Percentiles rank a stretch among this genome's conserved stretches.
phyloP scores from a whole-genome alignment of 1,139 yeast genomes.

The Lodderomyces elongisporus region DNA sequence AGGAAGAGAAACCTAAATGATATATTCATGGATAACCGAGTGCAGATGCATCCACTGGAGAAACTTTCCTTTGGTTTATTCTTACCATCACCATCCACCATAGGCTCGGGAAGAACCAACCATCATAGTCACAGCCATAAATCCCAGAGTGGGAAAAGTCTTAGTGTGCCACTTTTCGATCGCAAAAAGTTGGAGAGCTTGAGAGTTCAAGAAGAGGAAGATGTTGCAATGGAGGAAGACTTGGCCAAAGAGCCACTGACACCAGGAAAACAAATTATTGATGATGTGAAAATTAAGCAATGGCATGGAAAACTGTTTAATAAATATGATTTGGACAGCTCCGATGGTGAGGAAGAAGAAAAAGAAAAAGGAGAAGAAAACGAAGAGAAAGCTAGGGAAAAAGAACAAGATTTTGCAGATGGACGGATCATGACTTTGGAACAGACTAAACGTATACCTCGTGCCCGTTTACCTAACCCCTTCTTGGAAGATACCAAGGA shows the following conservation, averaged over 20 bases:
- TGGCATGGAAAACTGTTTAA: conserved; percentile 37
- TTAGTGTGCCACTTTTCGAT: conserved; percentile 5
- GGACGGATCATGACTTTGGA: conserved; percentile 15
- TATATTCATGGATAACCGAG: conserved; percentile 11
- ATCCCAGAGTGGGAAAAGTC: conserved; percentile 3
- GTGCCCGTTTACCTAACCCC: conserved; percentile 10
- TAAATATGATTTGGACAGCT: conserved; percentile 25
- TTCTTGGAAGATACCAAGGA: conserved; percentile 9
- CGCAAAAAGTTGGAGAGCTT: conserved; percentile 12
- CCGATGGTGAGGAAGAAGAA: conserved; percentile 18
- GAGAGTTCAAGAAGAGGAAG: conserved; percentile 9
- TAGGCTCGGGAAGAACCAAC: conserved; percentile 32
- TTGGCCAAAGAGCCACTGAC: conserved; percentile 22
- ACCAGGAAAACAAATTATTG: conserved; percentile 33
- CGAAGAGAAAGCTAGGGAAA: conserved; percentile 12
- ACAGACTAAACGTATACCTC: conserved; percentile 8
- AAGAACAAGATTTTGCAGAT: no score
- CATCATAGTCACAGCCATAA: background rate
- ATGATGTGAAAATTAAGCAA: conserved; percentile 22
- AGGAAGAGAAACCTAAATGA: conserved; percentile 7
- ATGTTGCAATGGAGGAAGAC: conserved; percentile 14
- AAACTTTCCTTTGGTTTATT: conserved; percentile 25
- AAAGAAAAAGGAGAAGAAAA: background rate
- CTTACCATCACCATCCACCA: conserved; percentile 39
- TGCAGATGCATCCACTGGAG: conserved; percentile 3